These are phyloP conservation scores for Malus hybrid DNA, from an alignment of 331 rosid species.

Conservation along the genomic window DNA sequence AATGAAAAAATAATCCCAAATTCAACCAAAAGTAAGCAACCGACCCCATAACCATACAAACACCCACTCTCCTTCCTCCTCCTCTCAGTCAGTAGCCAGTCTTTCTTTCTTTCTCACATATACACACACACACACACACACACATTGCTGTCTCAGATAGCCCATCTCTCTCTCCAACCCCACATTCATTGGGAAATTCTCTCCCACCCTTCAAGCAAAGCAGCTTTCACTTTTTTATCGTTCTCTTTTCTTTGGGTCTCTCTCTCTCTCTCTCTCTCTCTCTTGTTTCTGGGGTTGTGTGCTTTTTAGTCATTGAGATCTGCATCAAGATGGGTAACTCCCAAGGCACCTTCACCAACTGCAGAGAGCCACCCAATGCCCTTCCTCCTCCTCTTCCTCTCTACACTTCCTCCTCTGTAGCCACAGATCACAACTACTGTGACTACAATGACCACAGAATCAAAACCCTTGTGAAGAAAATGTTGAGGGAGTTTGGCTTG, in stretches of 20 bases:
- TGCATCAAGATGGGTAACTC: constrained; percentile 51
- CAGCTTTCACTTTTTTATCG: constrained; percentile 23
- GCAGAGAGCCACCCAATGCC: constrained; percentile 25
- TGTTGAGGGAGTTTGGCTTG: constrained; percentile 57
- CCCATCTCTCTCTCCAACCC: not conserved
- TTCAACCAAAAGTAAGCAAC: not conserved
- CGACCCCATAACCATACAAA: constrained; percentile 3
- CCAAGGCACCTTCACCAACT: constrained; percentile 34
- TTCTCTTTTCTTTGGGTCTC: not conserved
- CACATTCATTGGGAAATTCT: constrained; percentile 28
- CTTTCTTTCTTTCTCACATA: constrained; percentile 6
- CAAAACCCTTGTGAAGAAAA: constrained; percentile 38
- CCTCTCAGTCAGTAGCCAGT: not conserved
- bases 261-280: too few species aligned
- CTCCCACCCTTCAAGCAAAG: constrained; percentile 61
- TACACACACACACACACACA: too few species aligned
- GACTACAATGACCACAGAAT: constrained; percentile 31
- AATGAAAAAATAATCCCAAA: not conserved
- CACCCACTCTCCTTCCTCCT: not conserved
- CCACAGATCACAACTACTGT: constrained; percentile 20
- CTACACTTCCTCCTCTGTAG: constrained; percentile 10
- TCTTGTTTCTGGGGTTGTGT: constrained; percentile 39
- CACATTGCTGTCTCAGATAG: not conserved
- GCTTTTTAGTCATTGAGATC: constrained; percentile 42
- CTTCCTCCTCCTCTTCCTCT: not conserved